phyloP scores from a whole-genome alignment of 164 flowering plant genomes.

The Sedum album region DNA sequence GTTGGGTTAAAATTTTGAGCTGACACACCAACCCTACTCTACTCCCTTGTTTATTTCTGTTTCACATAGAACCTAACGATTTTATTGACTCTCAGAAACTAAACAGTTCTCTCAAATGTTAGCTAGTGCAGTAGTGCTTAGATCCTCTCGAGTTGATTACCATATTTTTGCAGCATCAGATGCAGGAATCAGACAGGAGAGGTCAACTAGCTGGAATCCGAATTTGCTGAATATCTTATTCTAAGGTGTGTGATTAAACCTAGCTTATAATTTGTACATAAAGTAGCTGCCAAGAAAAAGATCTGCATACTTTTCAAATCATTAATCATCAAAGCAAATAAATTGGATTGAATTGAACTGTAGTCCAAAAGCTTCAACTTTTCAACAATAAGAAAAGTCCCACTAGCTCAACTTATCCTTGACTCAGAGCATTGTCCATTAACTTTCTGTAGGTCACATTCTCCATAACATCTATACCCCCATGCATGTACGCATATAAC shows the following conservation, averaged over 20 bases:
- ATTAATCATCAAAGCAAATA: neutral
- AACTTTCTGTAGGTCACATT: slow-evolving; percentile 4
- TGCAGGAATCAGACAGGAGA: neutral
- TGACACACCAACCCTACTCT: neutral
- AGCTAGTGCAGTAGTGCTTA: neutral
- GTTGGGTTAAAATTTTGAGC: neutral
- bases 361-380: neutral
- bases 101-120: neutral
- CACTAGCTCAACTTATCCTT: neutral
- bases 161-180: neutral
- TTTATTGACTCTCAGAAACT: neutral
- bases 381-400: neutral
- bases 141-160: neutral
- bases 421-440: neutral
- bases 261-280: neutral
- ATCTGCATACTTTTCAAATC: neutral
- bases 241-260: neutral
- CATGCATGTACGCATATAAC: neutral
- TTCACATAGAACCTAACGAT: neutral
- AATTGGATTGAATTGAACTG: neutral
- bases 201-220: neutral
- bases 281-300: slow-evolving; percentile 3
- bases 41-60: too few relatives aligned
- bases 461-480: neutral
- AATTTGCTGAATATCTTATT: neutral